Conservation (phyloP, 768 basidiomycete genomes). For the Macrolepiota albuminosa region DNA sequence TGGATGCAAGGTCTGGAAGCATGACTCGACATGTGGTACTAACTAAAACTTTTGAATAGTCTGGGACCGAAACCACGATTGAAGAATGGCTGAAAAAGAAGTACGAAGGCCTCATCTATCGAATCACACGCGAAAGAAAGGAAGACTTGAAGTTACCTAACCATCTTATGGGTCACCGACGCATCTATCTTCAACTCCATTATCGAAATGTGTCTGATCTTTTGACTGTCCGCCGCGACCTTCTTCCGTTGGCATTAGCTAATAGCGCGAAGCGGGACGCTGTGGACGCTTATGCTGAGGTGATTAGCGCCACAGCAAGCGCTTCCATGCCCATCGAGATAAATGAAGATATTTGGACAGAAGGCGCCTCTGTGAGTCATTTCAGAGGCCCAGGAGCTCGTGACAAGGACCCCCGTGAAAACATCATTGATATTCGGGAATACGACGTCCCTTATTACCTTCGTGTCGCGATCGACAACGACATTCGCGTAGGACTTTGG, state of each 20-base stretch:
- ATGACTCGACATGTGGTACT: conserved; percentile 4
- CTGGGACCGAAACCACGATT: conserved; percentile 80
- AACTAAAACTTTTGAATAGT: conserved; percentile 32
- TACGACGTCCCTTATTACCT: conserved; percentile 97
- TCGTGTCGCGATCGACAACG: conserved; percentile 98
- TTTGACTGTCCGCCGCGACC: conserved; percentile 78
- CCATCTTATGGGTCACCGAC: conserved; percentile 91
- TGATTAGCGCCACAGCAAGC: conserved; percentile 74
- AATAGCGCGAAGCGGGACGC: conserved; percentile 93
- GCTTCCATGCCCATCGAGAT: conserved; percentile 64
- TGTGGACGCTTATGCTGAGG: conserved; percentile 96
- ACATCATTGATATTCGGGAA: conserved; percentile 91
- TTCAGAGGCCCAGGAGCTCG: conserved; percentile 27
- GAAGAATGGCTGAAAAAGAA: conserved; percentile 96
- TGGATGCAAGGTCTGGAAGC: conserved; percentile 73
- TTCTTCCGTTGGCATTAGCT: conserved; percentile 83
- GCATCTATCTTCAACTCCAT: conserved; percentile 81
- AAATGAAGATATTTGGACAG: conserved; percentile 56
- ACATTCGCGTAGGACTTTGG: conserved; percentile 97
- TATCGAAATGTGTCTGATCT: conserved; percentile 96
- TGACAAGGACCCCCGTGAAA: conserved; percentile 84
- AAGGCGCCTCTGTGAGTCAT: conserved; percentile 30
- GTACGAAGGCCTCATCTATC: conserved; percentile 82
- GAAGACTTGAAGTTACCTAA: conserved; percentile 96
- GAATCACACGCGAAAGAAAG: conserved; percentile 77